phyloP scores from a whole-genome alignment of 495 filamentous ascomycete genomes.

The Podospora conica region DNA sequence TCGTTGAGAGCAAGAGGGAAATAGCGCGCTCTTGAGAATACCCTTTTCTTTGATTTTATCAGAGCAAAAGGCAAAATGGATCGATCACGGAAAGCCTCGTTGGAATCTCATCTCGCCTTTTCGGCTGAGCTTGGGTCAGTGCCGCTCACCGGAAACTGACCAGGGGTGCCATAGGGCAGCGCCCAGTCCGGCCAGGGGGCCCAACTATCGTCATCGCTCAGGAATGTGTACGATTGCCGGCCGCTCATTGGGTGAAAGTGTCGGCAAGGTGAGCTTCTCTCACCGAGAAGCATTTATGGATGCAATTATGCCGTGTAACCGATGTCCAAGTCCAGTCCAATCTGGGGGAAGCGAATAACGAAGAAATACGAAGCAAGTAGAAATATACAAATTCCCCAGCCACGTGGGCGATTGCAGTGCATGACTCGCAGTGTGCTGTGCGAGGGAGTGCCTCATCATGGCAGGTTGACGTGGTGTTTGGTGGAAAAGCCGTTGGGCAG shows the following conservation, averaged over 20 bases:
- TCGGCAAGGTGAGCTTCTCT: background rate
- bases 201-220: conserved; percentile 26
- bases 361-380: too few species aligned
- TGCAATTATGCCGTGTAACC: background rate
- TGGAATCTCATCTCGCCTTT: background rate
- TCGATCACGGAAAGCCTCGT: background rate
- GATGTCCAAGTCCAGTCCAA: too few species aligned
- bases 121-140: conserved; percentile 10
- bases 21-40: background rate
- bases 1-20: background rate
- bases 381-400: too few species aligned
- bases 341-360: too few species aligned
- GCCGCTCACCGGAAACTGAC: conserved; percentile 3
- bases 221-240: conserved; percentile 15
- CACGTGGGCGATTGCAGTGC: too few species aligned
- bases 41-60: background rate
- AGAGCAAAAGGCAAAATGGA: background rate
- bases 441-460: too few species aligned
- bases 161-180: background rate
- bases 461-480: too few species aligned
- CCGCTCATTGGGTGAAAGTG: conserved; percentile 14
- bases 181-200: conserved; percentile 9
- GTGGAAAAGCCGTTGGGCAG: too few species aligned
- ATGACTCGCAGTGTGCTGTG: too few species aligned
- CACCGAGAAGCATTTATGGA: background rate